Percentiles rank a stretch among this genome's conserved stretches.
Conservation (phyloP, 257 asterid species). For the Solanum verrucosum region DNA sequence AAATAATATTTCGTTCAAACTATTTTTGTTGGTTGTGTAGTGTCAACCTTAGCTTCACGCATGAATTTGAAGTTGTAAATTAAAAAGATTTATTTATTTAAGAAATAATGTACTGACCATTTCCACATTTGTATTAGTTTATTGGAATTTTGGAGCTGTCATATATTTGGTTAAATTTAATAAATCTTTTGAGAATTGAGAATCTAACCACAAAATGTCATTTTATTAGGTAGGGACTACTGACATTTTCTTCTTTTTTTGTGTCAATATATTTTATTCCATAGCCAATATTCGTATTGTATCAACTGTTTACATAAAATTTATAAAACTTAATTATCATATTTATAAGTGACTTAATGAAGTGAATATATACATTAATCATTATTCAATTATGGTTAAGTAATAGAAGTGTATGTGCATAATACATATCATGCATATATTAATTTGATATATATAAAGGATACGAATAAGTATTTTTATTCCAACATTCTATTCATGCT, state of each 20-base stretch:
- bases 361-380: neutral
- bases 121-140: neutral
- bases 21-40: neutral
- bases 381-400: neutral
- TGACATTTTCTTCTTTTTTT: neutral
- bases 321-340: neutral
- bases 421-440: neutral
- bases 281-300: neutral
- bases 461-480: neutral
- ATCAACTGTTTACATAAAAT: neutral
- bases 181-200: neutral
- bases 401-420: neutral
- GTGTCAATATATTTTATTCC: neutral
- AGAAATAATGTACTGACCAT: neutral
- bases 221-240: neutral
- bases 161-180: neutral
- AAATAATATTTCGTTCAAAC: neutral
- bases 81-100: neutral
- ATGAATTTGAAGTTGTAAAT: neutral
- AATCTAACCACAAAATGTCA: neutral
- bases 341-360: neutral
- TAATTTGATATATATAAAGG: neutral
- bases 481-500: no score
- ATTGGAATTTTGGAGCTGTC: neutral
- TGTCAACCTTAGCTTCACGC: slow-evolving; percentile 10